A percentile compares a stretch with the other conserved stretches of the same genome.
phyloP scores from a whole-genome alignment of 768 basidiomycete species.

The Fomitopsis pulvina region DNA sequence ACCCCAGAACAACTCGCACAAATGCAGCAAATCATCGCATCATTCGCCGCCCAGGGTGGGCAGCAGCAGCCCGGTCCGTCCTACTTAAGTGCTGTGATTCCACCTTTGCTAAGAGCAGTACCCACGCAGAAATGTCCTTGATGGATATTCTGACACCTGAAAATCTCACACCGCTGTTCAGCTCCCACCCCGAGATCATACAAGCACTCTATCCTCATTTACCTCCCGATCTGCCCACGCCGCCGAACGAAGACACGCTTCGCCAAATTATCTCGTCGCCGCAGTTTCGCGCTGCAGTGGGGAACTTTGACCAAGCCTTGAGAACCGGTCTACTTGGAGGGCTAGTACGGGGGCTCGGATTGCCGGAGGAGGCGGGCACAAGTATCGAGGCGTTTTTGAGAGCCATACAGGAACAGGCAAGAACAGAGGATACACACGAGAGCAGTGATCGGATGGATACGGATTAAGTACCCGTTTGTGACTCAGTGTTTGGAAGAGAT shows the following conservation, averaged over 20 bases:
- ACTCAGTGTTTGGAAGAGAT: not conserved
- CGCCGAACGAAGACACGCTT: constrained; percentile 63
- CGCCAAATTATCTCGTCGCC: constrained; percentile 75
- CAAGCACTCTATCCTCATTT: constrained; percentile 73
- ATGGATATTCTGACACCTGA: constrained; percentile 71
- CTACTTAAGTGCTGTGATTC: constrained; percentile 8
- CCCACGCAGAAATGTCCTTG: constrained; percentile 50
- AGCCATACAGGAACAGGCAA: constrained; percentile 72
- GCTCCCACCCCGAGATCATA: constrained; percentile 61
- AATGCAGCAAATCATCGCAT: constrained; percentile 45
- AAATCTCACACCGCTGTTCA: constrained; percentile 67
- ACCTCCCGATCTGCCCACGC: constrained; percentile 67
- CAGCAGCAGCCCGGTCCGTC: constrained; percentile 28
- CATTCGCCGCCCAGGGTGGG: constrained; percentile 15
- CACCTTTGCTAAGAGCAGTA: not conserved
- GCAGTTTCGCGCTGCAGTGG: constrained; percentile 75
- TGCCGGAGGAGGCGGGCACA: constrained; percentile 80
- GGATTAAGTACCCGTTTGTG: constrained; percentile 35
- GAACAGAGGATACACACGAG: constrained; percentile 31
- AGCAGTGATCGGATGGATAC: constrained; percentile 72
- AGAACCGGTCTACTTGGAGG: constrained; percentile 72
- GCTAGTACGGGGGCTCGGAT: constrained; percentile 70
- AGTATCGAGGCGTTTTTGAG: constrained; percentile 75
- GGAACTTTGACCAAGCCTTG: constrained; percentile 79
- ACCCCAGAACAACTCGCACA: constrained; percentile 66